These are phyloP conservation scores for Epithele typhae DNA, from an alignment of 768 basidiomycete genomes.

Conservation along the genomic window DNA sequence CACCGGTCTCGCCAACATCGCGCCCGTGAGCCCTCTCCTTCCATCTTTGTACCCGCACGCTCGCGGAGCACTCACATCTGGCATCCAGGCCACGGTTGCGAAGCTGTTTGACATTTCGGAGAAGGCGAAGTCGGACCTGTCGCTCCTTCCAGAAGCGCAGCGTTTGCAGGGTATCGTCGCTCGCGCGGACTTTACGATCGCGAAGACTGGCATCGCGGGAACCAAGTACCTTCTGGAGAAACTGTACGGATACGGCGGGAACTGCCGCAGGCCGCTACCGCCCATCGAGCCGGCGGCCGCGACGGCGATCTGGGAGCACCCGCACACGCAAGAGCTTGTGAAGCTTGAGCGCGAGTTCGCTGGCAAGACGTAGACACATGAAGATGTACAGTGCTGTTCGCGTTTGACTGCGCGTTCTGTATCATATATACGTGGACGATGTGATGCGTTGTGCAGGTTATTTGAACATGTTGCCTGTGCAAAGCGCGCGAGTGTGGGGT, in stretches of 20 bases:
- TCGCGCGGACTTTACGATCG: conserved; percentile 74
- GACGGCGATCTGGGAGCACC: conserved; percentile 64
- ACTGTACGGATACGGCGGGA: conserved; percentile 75
- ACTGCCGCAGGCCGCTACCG: conserved; percentile 70
- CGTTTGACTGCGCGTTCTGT: too few species aligned
- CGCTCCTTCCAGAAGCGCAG: conserved; percentile 62
- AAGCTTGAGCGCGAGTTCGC: conserved; percentile 54
- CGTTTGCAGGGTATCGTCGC: conserved; percentile 77
- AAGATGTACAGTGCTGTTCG: too few species aligned
- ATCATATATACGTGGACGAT: background rate
- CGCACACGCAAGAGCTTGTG: conserved; percentile 63
- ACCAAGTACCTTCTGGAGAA: conserved; percentile 79
- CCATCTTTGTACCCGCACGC: too few species aligned
- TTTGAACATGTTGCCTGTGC: too few species aligned
- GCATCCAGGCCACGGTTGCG: conserved; percentile 47
- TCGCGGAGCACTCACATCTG: background rate
- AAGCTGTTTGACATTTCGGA: conserved; percentile 60
- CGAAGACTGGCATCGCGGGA: conserved; percentile 72
- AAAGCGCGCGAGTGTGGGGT: conserved; percentile 9
- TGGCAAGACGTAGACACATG: conserved; percentile 30
- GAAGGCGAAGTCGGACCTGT: conserved; percentile 48
- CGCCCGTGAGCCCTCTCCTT: conserved; percentile 47
- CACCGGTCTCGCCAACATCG: conserved; percentile 84
- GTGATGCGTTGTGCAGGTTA: too few species aligned
- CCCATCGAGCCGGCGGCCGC: conserved; percentile 55